Conservation (phyloP, 352 stramenopile genomes). For the Globisporangium middletonii region DNA sequence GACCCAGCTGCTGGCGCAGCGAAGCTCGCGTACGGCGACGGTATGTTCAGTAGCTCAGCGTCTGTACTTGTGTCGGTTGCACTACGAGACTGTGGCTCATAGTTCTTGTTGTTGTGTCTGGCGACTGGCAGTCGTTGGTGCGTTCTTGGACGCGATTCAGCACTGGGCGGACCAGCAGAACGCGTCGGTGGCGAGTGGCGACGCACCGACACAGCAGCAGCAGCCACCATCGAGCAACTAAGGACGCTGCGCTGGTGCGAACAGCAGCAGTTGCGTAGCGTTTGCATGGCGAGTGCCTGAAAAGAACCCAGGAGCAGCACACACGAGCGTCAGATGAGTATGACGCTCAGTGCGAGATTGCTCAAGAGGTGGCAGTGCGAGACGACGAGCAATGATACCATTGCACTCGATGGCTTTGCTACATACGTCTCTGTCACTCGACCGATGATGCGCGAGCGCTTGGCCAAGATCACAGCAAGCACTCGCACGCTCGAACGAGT, state of each 20-base stretch:
- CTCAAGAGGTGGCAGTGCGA: too few relatives aligned
- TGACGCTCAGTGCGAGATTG: too few relatives aligned
- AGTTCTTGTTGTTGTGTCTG: neutral
- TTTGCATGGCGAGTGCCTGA: neutral
- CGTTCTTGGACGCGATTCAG: constrained; percentile 71
- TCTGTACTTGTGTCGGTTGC: neutral
- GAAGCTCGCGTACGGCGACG: constrained; percentile 81
- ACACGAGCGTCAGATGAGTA: too few relatives aligned
- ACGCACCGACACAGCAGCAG: neutral
- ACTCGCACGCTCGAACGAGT: constrained; percentile 3
- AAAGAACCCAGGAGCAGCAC: neutral
- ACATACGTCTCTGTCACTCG: too few relatives aligned
- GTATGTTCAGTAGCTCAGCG: constrained; percentile 20
- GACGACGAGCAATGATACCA: too few relatives aligned
- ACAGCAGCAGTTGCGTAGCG: neutral
- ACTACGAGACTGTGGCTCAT: neutral
- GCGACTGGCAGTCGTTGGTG: constrained; percentile 48
- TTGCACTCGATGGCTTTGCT: too few relatives aligned
- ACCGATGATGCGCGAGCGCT: too few relatives aligned
- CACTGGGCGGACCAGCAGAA: constrained; percentile 67
- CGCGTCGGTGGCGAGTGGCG: constrained; percentile 23
- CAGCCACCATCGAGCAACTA: too few relatives aligned
- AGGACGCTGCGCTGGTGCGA: neutral
- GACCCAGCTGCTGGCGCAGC: constrained; percentile 64
- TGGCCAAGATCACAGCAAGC: neutral